These are phyloP conservation scores for Neocucurbitaria cava DNA, from an alignment of 2,329 filamentous ascomycete genomes.

Conservation along the genomic window DNA sequence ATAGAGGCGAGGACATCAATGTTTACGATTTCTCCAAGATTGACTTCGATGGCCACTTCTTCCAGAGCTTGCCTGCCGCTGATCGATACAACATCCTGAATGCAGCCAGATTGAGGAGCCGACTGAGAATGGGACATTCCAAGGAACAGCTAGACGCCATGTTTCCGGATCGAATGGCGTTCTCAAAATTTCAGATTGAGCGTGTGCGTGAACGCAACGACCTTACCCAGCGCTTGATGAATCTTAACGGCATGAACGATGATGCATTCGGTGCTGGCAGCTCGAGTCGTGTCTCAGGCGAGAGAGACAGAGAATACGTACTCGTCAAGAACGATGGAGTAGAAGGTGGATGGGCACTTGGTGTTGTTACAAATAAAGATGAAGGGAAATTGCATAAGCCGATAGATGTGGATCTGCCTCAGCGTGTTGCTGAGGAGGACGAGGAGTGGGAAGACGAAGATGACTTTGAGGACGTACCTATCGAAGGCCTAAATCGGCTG, in stretches of 20 bases:
- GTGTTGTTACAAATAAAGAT: slow-evolving; percentile 88
- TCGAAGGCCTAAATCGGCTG: slow-evolving; percentile 85
- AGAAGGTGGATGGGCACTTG: slow-evolving; percentile 94
- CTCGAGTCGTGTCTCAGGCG: slow-evolving; percentile 75
- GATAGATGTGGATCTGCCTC: slow-evolving; percentile 82
- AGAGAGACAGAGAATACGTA: slow-evolving; percentile 92
- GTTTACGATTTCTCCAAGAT: slow-evolving; percentile 97
- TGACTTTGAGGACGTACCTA: slow-evolving; percentile 91
- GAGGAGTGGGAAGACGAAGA: slow-evolving; percentile 74
- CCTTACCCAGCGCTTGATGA: slow-evolving; percentile 92
- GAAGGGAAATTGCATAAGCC: slow-evolving; percentile 82
- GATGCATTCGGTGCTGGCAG: slow-evolving; percentile 71
- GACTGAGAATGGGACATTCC: slow-evolving; percentile 92
- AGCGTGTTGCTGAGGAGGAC: slow-evolving; percentile 59
- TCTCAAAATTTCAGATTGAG: slow-evolving; percentile 96
- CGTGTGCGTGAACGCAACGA: slow-evolving; percentile 91
- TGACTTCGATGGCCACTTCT: slow-evolving; percentile 95
- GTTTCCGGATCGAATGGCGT: slow-evolving; percentile 98
- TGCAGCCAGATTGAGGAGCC: slow-evolving; percentile 84
- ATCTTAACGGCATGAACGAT: slow-evolving; percentile 86
- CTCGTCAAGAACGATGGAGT: slow-evolving; percentile 94
- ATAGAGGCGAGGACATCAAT: slow-evolving; percentile 86
- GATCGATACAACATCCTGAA: slow-evolving; percentile 98
- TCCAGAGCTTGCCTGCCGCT: slow-evolving; percentile 84
- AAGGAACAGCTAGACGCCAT: slow-evolving; percentile 96